These are phyloP conservation scores for Oryza meridionalis DNA, from an alignment of 176 grass and related monocot species.

Conservation along the genomic window DNA sequence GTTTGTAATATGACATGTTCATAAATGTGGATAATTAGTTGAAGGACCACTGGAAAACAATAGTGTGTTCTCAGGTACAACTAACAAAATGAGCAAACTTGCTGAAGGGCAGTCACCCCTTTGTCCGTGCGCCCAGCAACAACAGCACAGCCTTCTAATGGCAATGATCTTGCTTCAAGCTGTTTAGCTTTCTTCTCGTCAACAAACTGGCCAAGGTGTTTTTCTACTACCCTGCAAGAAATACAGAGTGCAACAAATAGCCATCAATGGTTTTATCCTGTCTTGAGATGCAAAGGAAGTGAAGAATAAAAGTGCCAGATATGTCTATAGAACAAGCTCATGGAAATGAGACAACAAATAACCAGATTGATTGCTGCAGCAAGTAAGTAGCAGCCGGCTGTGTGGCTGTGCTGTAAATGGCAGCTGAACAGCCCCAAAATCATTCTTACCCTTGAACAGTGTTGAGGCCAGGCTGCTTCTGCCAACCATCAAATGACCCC, in stretches of 20 bases:
- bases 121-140: conserved; percentile 96
- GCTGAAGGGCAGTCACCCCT: conserved; percentile 96
- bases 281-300: conserved; percentile 1
- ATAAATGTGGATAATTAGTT: background rate
- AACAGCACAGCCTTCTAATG: conserved; percentile 74
- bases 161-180: conserved; percentile 77
- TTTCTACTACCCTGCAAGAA: conserved; percentile 65
- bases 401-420: too few relatives aligned
- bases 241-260: background rate
- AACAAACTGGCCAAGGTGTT: conserved; percentile 83
- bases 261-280: background rate
- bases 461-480: conserved; percentile 80
- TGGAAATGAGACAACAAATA: too few relatives aligned
- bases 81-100: conserved; percentile 99
- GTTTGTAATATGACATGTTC: conserved; percentile 23
- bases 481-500: conserved; percentile 85
- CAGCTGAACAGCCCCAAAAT: too few relatives aligned
- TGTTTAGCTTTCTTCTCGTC: conserved; percentile 86
- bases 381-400: too few relatives aligned
- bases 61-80: conserved; percentile 52
- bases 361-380: too few relatives aligned
- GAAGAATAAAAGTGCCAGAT: conserved; percentile 15
- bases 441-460: conserved; percentile 99
- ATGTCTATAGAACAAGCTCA: background rate
- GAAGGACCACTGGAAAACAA: background rate